A percentile compares a stretch with the other conserved stretches of the same genome.
These are phyloP conservation scores for Termitomyces sp. DNA, from an alignment of 768 basidiomycete genomes.

Conservation along the genomic window DNA sequence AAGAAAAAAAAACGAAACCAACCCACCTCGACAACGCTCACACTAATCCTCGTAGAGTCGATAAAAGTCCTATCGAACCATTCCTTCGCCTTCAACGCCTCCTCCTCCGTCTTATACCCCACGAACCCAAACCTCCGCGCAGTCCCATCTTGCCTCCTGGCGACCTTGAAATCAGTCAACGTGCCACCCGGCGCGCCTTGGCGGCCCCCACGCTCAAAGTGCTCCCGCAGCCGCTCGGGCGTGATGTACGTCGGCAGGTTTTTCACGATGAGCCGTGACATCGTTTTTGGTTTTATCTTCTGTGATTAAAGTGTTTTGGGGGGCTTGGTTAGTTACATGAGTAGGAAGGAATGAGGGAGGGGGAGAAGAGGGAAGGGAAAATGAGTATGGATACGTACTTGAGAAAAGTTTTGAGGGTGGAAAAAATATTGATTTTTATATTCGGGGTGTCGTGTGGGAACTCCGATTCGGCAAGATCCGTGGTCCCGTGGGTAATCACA, in stretches of 20 bases:
- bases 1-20: slow-evolving; percentile 4
- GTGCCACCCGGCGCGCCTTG: slow-evolving; percentile 56
- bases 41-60: slow-evolving; percentile 71
- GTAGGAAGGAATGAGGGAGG: not conserved
- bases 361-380: not conserved
- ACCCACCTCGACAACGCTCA: slow-evolving; percentile 74
- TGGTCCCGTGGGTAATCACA: not conserved
- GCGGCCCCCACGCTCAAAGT: slow-evolving; percentile 60
- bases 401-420: slow-evolving; percentile 10
- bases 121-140: slow-evolving; percentile 89
- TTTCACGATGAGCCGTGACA: slow-evolving; percentile 84
- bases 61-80: slow-evolving; percentile 88
- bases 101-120: slow-evolving; percentile 77
- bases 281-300: too few species aligned
- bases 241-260: slow-evolving; percentile 72
- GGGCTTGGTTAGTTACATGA: not conserved
- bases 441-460: not conserved
- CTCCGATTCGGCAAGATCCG: slow-evolving; percentile 25
- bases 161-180: slow-evolving; percentile 85
- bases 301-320: not conserved
- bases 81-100: slow-evolving; percentile 68
- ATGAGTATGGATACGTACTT: slow-evolving; percentile 14
- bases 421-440: slow-evolving; percentile 18
- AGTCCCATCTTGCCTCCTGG: slow-evolving; percentile 70
- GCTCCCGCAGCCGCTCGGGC: slow-evolving; percentile 54